phyloP scores from a whole-genome alignment of 2,329 filamentous ascomycete species.

The Phialophora tarda region DNA sequence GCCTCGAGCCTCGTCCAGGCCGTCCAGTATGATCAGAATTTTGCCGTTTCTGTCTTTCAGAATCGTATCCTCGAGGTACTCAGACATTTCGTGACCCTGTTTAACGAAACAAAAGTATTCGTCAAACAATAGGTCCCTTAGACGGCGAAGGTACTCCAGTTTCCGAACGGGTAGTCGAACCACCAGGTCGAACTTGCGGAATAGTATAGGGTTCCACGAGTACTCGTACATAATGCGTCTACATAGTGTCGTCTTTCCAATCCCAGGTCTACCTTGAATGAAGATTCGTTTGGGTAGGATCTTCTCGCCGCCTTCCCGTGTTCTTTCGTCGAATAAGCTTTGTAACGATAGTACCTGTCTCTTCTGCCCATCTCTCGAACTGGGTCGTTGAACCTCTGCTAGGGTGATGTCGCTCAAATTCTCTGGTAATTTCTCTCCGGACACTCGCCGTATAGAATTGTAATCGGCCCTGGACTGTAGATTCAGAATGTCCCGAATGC shows the following conservation, averaged over 20 bases:
- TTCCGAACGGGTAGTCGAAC: not conserved
- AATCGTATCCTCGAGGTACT: no score
- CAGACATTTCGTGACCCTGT: no score
- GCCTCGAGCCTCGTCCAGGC: conserved; percentile 49
- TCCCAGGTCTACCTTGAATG: conserved; percentile 6
- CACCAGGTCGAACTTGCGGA: conserved; percentile 34
- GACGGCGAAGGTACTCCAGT: not conserved
- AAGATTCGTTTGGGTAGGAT: conserved; percentile 11
- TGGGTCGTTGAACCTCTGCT: not conserved
- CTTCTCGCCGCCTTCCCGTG: not conserved
- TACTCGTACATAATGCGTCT: conserved; percentile 51
- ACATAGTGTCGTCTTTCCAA: conserved; percentile 50
- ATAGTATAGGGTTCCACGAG: conserved; percentile 34
- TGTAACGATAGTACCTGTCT: not conserved
- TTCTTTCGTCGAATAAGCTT: not conserved
- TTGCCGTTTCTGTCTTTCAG: conserved; percentile 18
- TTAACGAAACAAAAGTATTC: not conserved
- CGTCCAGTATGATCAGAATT: conserved; percentile 53
- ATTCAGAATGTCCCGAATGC: no score
- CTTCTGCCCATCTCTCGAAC: not conserved
- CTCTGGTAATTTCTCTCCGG: not conserved
- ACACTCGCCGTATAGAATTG: not conserved
- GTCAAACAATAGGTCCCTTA: not conserved
- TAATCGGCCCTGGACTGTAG: no score
- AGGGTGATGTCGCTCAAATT: not conserved